Percentiles rank a stretch among this genome's conserved stretches.
Evolutionary conservation across 495 filamentous ascomycete species (phyloP).

Genomic region (Trypethelium eluteriae): DNA sequence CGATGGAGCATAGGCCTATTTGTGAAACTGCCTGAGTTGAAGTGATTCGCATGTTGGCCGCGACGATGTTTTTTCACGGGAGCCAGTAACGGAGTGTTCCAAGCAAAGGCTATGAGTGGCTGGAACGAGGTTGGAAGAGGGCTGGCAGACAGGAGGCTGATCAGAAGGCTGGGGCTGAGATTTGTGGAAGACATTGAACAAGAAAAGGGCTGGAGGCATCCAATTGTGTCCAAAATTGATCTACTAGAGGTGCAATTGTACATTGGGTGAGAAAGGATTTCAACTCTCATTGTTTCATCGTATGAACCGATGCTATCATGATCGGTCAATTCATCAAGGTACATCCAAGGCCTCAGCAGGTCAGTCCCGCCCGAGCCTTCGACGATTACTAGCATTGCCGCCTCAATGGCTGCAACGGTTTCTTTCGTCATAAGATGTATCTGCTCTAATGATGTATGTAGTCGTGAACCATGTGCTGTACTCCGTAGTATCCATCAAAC

Average conservation of each 20-base stretch:
- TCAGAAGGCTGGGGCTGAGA: background rate
- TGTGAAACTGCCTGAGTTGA: too few species aligned
- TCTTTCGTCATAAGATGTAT: background rate
- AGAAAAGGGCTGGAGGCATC: background rate
- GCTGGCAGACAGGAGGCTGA: background rate
- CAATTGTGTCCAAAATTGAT: too few species aligned
- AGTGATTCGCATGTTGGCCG: too few species aligned
- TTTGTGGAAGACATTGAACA: background rate
- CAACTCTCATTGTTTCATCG: background rate
- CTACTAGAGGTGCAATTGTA: background rate
- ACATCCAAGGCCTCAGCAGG: background rate
- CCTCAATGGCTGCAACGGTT: background rate
- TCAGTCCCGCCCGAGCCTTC: background rate
- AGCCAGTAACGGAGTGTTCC: too few species aligned
- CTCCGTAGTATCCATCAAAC: background rate
- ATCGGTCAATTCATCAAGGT: background rate
- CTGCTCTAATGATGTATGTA: background rate
- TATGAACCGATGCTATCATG: background rate
- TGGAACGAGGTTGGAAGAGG: background rate
- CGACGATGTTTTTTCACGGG: too few species aligned
- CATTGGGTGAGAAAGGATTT: background rate
- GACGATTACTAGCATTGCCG: background rate
- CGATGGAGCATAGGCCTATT: too few species aligned
- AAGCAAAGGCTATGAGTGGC: too few species aligned
- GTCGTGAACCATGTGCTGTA: background rate